A percentile compares a stretch with the other conserved stretches of the same genome.
Conservation (phyloP, 2,329 filamentous ascomycete species). For the Stagonosporopsis rhizophila region DNA sequence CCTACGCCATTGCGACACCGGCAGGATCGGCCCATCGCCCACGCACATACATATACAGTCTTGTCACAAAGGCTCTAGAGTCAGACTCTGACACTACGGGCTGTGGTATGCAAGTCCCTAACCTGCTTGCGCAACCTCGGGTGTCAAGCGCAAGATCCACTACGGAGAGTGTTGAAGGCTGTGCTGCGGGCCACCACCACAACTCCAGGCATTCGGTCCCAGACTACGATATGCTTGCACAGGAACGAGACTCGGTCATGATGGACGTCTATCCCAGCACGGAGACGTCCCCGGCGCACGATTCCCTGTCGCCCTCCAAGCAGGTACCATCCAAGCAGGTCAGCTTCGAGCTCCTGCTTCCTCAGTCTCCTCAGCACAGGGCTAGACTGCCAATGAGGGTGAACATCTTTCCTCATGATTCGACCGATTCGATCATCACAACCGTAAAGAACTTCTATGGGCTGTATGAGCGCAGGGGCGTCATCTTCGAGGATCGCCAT, state of each 20-base stretch:
- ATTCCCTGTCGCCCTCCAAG: constrained; percentile 48
- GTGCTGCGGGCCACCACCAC: constrained; percentile 40
- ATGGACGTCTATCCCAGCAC: constrained; percentile 48
- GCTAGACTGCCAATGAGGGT: constrained; percentile 84
- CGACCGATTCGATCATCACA: constrained; percentile 95
- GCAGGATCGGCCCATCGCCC: constrained; percentile 45
- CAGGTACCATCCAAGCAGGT: constrained; percentile 68
- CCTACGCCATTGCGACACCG: constrained; percentile 50
- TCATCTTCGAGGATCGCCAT: constrained; percentile 92
- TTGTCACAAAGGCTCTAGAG: constrained; percentile 28
- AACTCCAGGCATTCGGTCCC: constrained; percentile 31
- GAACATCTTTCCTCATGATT: constrained; percentile 94
- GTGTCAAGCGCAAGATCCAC: constrained; percentile 36
- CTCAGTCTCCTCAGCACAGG: constrained; percentile 70
- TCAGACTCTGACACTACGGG: constrained; percentile 10
- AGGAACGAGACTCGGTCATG: constrained; percentile 40
- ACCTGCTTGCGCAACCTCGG: constrained; percentile 37
- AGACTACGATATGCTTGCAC: constrained; percentile 38
- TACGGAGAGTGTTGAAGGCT: constrained; percentile 34
- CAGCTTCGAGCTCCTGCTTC: constrained; percentile 78
- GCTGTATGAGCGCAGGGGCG: constrained; percentile 82
- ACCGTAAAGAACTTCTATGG: constrained; percentile 99
- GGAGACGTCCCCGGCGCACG: constrained; percentile 40
- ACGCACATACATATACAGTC: constrained; percentile 29
- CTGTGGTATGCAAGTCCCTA: constrained; percentile 43